phyloP scores from a whole-genome alignment of 345 rosid species.

The Noccaea caerulescens region DNA sequence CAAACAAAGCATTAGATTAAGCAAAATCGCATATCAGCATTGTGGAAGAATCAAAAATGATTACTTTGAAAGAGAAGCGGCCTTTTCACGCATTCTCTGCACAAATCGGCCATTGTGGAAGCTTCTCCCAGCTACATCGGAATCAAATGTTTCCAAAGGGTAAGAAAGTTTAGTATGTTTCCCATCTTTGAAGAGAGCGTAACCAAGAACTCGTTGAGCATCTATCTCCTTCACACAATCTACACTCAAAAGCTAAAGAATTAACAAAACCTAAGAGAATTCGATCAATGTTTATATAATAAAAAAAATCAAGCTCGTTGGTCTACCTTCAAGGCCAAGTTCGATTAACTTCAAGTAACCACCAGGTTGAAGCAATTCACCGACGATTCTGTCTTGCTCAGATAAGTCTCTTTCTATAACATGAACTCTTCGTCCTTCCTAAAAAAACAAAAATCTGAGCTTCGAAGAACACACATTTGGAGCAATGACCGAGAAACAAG shows the following conservation, averaged over 20 bases:
- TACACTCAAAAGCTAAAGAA: not conserved
- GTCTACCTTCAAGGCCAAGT: conserved; percentile 54
- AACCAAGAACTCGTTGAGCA: conserved; percentile 39
- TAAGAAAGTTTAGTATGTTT: conserved; percentile 28
- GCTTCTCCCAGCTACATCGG: conserved; percentile 39
- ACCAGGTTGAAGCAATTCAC: conserved; percentile 65
- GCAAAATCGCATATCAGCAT: too few species aligned
- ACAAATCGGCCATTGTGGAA: conserved; percentile 45
- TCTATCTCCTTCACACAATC: conserved; percentile 47
- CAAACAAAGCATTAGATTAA: too few species aligned
- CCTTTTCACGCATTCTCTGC: conserved; percentile 39
- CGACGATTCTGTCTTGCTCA: conserved; percentile 56
- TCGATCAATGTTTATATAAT: too few species aligned
- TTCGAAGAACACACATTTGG: not conserved
- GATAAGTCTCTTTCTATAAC: conserved; percentile 62
- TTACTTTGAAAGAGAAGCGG: conserved; percentile 44
- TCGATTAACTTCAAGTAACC: conserved; percentile 59
- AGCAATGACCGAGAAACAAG: too few species aligned
- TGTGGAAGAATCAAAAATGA: not conserved
- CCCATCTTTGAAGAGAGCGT: conserved; percentile 41
- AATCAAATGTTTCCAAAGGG: conserved; percentile 34
- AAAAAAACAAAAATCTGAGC: too few species aligned
- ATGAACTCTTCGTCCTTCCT: conserved; percentile 61
- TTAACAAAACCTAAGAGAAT: too few species aligned
- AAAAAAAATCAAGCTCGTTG: not conserved